These are phyloP conservation scores for Phytophthora ohioensis DNA, from an alignment of 352 stramenopile species.

Conservation along the genomic window DNA sequence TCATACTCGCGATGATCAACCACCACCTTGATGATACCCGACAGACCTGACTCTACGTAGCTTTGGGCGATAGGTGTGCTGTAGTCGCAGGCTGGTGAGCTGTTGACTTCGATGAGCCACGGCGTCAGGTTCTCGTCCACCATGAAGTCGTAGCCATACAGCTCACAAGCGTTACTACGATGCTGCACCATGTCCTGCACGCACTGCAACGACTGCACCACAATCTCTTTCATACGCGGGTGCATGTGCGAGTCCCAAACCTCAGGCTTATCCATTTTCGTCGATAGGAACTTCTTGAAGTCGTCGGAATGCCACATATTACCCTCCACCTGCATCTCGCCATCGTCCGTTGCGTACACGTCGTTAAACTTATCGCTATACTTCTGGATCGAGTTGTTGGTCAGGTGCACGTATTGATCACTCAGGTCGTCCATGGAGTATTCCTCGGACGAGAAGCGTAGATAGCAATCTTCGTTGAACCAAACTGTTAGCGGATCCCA, in stretches of 20 bases:
- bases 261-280: constrained; percentile 39
- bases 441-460: constrained; percentile 90
- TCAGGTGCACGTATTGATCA: constrained; percentile 93
- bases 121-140: constrained; percentile 84
- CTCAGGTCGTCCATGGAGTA: constrained; percentile 82
- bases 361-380: constrained; percentile 91
- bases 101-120: constrained; percentile 96
- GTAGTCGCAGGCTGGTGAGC: constrained; percentile 94
- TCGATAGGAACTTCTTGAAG: constrained; percentile 65
- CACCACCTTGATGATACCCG: constrained; percentile 91
- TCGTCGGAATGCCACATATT: constrained; percentile 87
- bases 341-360: constrained; percentile 74
- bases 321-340: constrained; percentile 62
- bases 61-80: constrained; percentile 90
- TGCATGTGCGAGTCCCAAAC: constrained; percentile 68
- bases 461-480: constrained; percentile 93
- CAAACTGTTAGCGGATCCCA: constrained; percentile 95
- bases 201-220: constrained; percentile 85
- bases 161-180: constrained; percentile 91
- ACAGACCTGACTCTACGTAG: constrained; percentile 88
- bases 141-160: constrained; percentile 97
- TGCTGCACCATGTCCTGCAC: constrained; percentile 90
- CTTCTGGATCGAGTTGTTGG: constrained; percentile 96
- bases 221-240: constrained; percentile 89
- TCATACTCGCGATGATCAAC: constrained; percentile 87